These are phyloP conservation scores for Cercospora zeina DNA, from an alignment of 2,329 filamentous ascomycete species.

Conservation along the genomic window DNA sequence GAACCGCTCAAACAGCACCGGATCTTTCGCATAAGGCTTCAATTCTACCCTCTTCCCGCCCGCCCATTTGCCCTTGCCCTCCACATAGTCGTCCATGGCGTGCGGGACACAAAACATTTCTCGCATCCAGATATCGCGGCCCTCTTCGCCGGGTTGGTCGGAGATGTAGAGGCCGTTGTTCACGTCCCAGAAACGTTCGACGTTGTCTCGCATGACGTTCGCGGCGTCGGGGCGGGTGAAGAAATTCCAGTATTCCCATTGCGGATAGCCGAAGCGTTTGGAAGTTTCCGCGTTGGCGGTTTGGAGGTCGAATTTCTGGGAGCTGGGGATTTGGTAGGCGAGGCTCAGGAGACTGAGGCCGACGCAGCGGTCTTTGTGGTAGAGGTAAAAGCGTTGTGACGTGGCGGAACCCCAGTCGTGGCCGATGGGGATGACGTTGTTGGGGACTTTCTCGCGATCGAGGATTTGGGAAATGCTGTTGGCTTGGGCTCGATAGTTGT, in stretches of 20 bases:
- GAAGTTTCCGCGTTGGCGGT: constrained; percentile 39
- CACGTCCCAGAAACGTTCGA: constrained; percentile 33
- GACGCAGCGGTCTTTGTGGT: constrained; percentile 45
- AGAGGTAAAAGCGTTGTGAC: constrained; percentile 48
- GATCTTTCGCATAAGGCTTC: constrained; percentile 41
- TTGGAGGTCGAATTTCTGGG: constrained; percentile 44
- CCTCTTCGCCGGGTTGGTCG: constrained; percentile 28
- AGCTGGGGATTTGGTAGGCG: constrained; percentile 41
- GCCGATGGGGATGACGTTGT: constrained; percentile 21
- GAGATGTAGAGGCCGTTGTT: constrained; percentile 32
- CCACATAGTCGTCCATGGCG: constrained; percentile 41
- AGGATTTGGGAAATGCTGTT: constrained; percentile 47
- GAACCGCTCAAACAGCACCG: constrained; percentile 39
- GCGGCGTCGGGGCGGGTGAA: constrained; percentile 40
- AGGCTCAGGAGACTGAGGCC: constrained; percentile 49
- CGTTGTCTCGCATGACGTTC: constrained; percentile 30
- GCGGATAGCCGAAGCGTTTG: constrained; percentile 43
- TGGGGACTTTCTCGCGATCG: constrained; percentile 39
- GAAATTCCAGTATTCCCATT: constrained; percentile 52
- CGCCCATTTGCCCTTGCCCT: constrained; percentile 25
- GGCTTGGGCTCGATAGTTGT: constrained; percentile 42
- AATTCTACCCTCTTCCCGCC: constrained; percentile 31
- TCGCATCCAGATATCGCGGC: constrained; percentile 38
- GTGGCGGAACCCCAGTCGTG: constrained; percentile 43
- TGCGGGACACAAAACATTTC: constrained; percentile 43